phyloP scores from a whole-genome alignment of 225 moss, liverwort and hornwort genomes.

The Pleurozium schreberi region DNA sequence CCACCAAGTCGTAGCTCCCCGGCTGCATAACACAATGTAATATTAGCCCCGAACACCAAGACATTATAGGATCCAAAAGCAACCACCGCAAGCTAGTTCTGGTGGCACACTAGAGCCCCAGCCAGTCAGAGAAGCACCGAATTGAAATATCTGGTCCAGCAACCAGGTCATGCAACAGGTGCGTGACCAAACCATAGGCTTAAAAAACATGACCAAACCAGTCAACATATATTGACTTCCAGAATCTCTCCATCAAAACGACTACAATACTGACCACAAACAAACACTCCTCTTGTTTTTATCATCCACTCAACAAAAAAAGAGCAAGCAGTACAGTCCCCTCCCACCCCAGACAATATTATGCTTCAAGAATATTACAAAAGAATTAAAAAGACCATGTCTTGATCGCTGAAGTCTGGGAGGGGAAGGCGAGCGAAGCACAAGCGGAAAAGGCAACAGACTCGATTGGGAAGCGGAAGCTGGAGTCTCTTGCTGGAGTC shows the following conservation, averaged over 20 bases:
- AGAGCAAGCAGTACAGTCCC: not conserved
- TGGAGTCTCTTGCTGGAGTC: not conserved
- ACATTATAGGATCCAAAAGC: not conserved
- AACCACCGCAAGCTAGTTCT: not conserved
- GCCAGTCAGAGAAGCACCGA: not conserved
- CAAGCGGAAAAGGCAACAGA: not conserved
- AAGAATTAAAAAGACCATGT: not conserved
- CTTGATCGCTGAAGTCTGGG: not conserved
- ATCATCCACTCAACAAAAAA: not conserved
- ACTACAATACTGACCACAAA: not conserved
- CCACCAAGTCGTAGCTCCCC: slow-evolving; percentile 72
- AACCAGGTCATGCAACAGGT: not conserved
- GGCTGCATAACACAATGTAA: slow-evolving; percentile 32
- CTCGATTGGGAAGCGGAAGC: not conserved
- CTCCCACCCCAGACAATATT: no score
- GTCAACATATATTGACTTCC: not conserved
- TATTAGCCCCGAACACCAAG: not conserved
- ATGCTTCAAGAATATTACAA: not conserved
- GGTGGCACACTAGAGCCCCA: not conserved
- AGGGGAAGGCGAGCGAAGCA: not conserved
- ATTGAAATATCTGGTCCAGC: not conserved
- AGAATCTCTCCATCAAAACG: not conserved
- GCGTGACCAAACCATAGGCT: not conserved
- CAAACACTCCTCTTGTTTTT: not conserved
- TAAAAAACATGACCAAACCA: not conserved